Evolutionary conservation across 768 basidiomycete genomes (phyloP).

Genomic region (Russula sp.): DNA sequence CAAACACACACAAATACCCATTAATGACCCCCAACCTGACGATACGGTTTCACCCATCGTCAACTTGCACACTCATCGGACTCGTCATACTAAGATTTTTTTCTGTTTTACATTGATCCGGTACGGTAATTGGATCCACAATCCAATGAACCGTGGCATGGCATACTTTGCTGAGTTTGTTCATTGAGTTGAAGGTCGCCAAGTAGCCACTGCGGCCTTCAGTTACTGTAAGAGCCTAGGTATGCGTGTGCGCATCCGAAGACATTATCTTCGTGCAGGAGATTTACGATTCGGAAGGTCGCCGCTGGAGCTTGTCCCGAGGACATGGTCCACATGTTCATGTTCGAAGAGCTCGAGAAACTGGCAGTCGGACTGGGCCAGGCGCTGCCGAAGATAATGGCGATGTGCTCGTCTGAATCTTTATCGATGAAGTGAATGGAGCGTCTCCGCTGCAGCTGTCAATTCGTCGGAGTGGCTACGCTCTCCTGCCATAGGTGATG

Average conservation of each 20-base stretch:
- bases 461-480: conserved; percentile 11
- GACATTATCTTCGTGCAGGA: conserved; percentile 28
- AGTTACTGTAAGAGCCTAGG: no score
- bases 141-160: no score
- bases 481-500: conserved; percentile 4
- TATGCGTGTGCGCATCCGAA: conserved; percentile 23
- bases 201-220: no score
- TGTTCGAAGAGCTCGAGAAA: conserved; percentile 29
- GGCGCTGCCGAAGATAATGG: conserved; percentile 27
- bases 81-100: no score
- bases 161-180: no score
- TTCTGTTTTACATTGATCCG: no score
- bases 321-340: conserved; percentile 28
- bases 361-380: conserved; percentile 26
- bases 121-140: no score
- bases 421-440: conserved; percentile 3
- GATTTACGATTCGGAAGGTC: conserved; percentile 27
- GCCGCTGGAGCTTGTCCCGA: conserved; percentile 30
- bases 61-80: no score
- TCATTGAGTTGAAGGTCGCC: no score
- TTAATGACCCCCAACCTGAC: no score
- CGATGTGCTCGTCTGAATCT: conserved; percentile 27
- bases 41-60: no score
- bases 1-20: no score
- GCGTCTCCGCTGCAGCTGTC: not conserved